Evolutionary conservation across 176 grass and related monocot genomes (phyloP).

Genomic region (Rhynchospora pubera): DNA sequence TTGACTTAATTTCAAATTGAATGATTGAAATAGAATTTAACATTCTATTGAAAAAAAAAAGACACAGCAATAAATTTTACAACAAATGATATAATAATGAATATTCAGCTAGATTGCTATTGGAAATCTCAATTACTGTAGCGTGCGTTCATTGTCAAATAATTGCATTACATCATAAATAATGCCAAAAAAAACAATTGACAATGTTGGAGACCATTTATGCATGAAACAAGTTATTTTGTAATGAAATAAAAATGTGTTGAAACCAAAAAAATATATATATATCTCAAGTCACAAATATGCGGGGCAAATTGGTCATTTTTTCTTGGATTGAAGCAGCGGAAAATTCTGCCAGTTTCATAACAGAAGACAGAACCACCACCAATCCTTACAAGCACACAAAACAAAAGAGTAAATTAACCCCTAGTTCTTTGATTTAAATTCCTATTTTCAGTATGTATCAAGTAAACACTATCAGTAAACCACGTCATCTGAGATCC

Average conservation of each 20-base stretch:
- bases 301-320: background rate
- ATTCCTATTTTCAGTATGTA: background rate
- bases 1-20: too few relatives aligned
- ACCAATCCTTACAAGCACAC: slow-evolving; percentile 7
- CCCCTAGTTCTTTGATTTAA: background rate
- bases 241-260: background rate
- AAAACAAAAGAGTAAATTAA: background rate
- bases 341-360: background rate
- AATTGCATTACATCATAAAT: background rate
- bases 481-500: background rate
- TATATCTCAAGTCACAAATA: background rate
- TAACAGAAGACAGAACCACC: background rate
- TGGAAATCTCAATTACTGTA: too few relatives aligned
- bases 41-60: too few relatives aligned
- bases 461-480: background rate
- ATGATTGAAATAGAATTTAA: too few relatives aligned
- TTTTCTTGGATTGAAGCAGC: background rate
- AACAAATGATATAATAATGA: too few relatives aligned
- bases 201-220: background rate
- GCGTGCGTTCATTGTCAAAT: background rate
- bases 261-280: background rate
- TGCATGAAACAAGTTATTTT: background rate
- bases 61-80: too few relatives aligned
- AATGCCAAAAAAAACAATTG: background rate
- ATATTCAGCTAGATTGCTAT: too few relatives aligned